Conservation (phyloP, 805 yeast species). For the Wickerhamiella cacticola region DNA sequence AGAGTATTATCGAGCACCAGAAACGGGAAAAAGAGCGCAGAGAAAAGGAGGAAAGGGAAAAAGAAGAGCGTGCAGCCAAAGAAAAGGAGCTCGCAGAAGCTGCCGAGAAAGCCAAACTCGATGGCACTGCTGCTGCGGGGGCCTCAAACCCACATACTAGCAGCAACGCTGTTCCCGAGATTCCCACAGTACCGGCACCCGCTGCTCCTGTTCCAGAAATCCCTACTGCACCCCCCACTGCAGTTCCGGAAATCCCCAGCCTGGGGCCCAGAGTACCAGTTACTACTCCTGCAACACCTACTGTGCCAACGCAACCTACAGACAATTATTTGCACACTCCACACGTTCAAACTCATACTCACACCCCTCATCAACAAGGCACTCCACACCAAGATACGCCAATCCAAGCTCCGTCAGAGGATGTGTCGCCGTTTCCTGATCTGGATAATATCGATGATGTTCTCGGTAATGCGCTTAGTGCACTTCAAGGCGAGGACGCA, state of each 20-base stretch:
- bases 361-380: no score
- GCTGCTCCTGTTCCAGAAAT: background rate
- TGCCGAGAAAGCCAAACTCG: background rate
- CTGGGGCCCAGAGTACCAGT: background rate
- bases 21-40: slow-evolving; percentile 1
- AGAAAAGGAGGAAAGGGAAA: background rate
- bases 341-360: background rate
- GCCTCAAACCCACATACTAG: background rate
- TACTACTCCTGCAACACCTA: background rate
- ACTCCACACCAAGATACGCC: no score
- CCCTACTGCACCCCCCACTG: background rate
- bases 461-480: slow-evolving; percentile 11
- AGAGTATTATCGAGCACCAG: slow-evolving; percentile 10
- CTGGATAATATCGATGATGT: slow-evolving; percentile 9
- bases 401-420: background rate
- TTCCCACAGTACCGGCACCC: background rate
- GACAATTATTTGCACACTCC: background rate
- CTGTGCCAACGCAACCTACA: background rate
- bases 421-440: background rate
- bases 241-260: background rate
- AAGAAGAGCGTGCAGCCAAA: background rate
- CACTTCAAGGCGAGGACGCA: background rate
- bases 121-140: background rate
- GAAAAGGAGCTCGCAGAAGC: background rate
- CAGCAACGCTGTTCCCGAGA: background rate